These are phyloP conservation scores for Amphicarpaea edgeworthii DNA, from an alignment of 306 rosid species.

Conservation along the genomic window DNA sequence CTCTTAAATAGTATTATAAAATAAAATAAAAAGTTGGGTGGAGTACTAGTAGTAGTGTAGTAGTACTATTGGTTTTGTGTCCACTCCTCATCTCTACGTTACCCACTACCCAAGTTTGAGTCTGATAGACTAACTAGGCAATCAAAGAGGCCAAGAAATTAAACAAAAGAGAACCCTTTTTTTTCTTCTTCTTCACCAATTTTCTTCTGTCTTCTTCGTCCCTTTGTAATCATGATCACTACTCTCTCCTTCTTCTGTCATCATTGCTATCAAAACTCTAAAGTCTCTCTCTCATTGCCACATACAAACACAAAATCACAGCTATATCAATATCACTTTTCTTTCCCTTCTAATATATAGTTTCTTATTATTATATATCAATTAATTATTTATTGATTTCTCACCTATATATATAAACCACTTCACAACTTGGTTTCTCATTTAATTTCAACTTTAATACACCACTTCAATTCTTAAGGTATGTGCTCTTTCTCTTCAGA, in stretches of 20 bases:
- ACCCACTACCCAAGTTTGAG: constrained; percentile 27
- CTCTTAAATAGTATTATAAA: not conserved
- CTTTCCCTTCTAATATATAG: not conserved
- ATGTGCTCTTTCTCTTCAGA: constrained; percentile 62
- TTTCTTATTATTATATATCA: constrained; percentile 32
- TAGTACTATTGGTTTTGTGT: not conserved
- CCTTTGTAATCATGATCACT: constrained; percentile 81
- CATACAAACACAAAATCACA: constrained; percentile 53
- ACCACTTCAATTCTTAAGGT: too few relatives aligned
- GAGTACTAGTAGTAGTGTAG: too few relatives aligned
- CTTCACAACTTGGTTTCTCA: not conserved
- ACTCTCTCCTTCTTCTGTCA: too few relatives aligned
- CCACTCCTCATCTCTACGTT: constrained; percentile 34
- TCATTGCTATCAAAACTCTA: constrained; percentile 70
- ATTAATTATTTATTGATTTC: not conserved
- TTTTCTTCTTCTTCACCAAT: constrained; percentile 42
- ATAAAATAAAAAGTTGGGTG: not conserved
- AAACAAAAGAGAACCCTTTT: constrained; percentile 30
- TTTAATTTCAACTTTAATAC: constrained; percentile 8
- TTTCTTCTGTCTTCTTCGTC: constrained; percentile 44
- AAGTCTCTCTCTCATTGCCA: constrained; percentile 50
- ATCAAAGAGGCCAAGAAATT: constrained; percentile 46
- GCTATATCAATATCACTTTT: constrained; percentile 33
- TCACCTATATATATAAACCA: constrained; percentile 51
- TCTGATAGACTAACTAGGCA: constrained; percentile 32